These are phyloP conservation scores for Berkeleyomyces rouxiae DNA, from an alignment of 2,329 filamentous ascomycete species.

Conservation along the genomic window DNA sequence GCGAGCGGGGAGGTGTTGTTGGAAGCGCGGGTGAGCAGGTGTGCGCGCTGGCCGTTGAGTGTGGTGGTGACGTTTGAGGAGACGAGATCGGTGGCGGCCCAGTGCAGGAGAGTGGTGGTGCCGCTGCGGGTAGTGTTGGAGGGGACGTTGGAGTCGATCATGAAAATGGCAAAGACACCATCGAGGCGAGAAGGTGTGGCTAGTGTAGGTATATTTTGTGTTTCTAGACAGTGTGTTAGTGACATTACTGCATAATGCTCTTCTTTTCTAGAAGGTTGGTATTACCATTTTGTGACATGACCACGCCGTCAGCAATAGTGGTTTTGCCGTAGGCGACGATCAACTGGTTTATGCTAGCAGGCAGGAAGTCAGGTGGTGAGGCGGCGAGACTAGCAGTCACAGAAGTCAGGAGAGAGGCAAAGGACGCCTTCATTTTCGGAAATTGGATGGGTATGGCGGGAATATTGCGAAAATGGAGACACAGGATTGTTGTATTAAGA, in stretches of 20 bases:
- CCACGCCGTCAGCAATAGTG: constrained; percentile 24
- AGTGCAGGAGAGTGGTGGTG: constrained; percentile 31
- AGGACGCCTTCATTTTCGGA: constrained; percentile 19
- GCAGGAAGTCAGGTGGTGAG: constrained; percentile 27
- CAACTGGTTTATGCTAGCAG: constrained; percentile 23
- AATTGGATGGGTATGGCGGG: background rate
- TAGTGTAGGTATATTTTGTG: constrained; percentile 21
- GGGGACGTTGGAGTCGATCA: constrained; percentile 32
- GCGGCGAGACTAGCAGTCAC: constrained; percentile 22
- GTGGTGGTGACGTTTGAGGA: constrained; percentile 12
- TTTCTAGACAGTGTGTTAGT: constrained; percentile 18
- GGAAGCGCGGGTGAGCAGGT: constrained; percentile 18
- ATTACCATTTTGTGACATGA: constrained; percentile 24
- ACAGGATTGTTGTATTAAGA: background rate
- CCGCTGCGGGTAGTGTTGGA: constrained; percentile 18
- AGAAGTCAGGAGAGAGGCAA: constrained; percentile 19
- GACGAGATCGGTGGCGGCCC: constrained; percentile 27
- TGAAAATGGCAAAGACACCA: constrained; percentile 27
- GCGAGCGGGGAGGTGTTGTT: constrained; percentile 18
- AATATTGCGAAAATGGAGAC: too few relatives aligned
- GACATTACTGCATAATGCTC: background rate
- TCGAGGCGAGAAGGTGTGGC: constrained; percentile 23
- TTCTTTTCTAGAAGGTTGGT: background rate
- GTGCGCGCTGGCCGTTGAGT: constrained; percentile 19
- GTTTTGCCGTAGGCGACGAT: constrained; percentile 25